phyloP scores from a whole-genome alignment of 2,329 filamentous ascomycete species.

The Hypoxylon sp. region DNA sequence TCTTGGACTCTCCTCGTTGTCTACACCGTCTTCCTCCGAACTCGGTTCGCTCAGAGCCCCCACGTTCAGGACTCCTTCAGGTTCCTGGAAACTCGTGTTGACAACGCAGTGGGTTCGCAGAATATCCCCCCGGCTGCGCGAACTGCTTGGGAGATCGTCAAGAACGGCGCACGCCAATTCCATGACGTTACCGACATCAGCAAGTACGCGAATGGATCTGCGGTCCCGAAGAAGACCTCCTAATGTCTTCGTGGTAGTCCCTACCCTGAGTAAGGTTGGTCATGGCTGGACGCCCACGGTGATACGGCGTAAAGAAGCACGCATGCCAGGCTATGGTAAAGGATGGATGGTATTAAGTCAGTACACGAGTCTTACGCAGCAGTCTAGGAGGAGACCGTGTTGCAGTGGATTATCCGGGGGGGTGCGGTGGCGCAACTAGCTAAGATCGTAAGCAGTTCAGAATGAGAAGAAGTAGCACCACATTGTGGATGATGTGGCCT shows the following conservation, averaged over 20 bases:
- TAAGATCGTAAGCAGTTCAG: slow-evolving; percentile 18
- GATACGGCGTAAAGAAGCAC: slow-evolving; percentile 39
- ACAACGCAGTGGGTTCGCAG: slow-evolving; percentile 86
- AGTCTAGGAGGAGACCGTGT: slow-evolving; percentile 6
- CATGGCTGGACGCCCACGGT: slow-evolving; percentile 40
- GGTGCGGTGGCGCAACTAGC: slow-evolving; percentile 8
- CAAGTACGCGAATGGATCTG: slow-evolving; percentile 74
- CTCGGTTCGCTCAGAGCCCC: slow-evolving; percentile 87
- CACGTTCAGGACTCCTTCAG: slow-evolving; percentile 90
- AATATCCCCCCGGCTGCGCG: slow-evolving; percentile 84
- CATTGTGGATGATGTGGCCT: slow-evolving; percentile 28
- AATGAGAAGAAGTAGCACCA: slow-evolving; percentile 20
- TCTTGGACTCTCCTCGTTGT: slow-evolving; percentile 88
- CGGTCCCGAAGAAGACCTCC: slow-evolving; percentile 74
- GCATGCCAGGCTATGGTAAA: slow-evolving; percentile 23
- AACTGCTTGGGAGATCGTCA: slow-evolving; percentile 83
- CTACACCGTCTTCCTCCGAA: slow-evolving; percentile 94
- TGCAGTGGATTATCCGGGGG: slow-evolving; percentile 10
- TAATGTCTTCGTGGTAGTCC: slow-evolving; percentile 52
- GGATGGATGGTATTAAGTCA: slow-evolving; percentile 24
- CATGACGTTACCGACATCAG: slow-evolving; percentile 83
- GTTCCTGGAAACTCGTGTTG: slow-evolving; percentile 78
- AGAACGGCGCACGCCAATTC: slow-evolving; percentile 78
- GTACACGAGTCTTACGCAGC: slow-evolving; percentile 5
- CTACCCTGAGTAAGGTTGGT: slow-evolving; percentile 20